These are phyloP conservation scores for Agaricus subrufescens DNA, from an alignment of 768 basidiomycete species.

Conservation along the genomic window DNA sequence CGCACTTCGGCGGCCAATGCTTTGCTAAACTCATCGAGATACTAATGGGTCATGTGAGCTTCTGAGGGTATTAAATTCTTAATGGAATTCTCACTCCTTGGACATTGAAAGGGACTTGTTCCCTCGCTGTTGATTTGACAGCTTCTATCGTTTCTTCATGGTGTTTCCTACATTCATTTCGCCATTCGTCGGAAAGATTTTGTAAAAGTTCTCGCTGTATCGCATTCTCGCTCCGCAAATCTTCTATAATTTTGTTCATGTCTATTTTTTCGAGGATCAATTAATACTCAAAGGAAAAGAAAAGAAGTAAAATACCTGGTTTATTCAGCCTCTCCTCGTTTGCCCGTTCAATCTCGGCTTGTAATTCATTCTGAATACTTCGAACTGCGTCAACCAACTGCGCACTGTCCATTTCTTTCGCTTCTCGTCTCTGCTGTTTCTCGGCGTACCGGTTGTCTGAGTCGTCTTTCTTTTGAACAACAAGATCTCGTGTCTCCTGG, in stretches of 20 bases:
- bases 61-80: background rate
- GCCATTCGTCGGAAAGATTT: constrained; percentile 59
- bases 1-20: constrained; percentile 80
- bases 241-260: constrained; percentile 56
- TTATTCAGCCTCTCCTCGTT: constrained; percentile 47
- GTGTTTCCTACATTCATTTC: constrained; percentile 57
- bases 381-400: constrained; percentile 60
- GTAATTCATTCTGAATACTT: constrained; percentile 52
- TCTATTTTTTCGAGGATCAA: constrained; percentile 30
- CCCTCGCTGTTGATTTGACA: constrained; percentile 65
- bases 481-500: constrained; percentile 58
- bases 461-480: constrained; percentile 52
- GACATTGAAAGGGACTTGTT: constrained; percentile 81
- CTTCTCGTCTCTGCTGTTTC: constrained; percentile 50
- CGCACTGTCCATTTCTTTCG: constrained; percentile 53
- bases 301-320: constrained; percentile 50
- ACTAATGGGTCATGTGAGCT: constrained; percentile 34
- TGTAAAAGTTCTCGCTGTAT: constrained; percentile 56
- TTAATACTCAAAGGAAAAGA: constrained; percentile 9
- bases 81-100: constrained; percentile 55
- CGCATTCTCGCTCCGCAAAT: constrained; percentile 52
- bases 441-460: constrained; percentile 61
- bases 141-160: constrained; percentile 65
- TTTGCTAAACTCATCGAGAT: constrained; percentile 85
- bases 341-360: constrained; percentile 41